Evolutionary conservation across 2,329 filamentous ascomycete species (phyloP), one percentile per base, ranked within the genome.

Genomic region (Pseudocercospora macadamiae): DNA sequence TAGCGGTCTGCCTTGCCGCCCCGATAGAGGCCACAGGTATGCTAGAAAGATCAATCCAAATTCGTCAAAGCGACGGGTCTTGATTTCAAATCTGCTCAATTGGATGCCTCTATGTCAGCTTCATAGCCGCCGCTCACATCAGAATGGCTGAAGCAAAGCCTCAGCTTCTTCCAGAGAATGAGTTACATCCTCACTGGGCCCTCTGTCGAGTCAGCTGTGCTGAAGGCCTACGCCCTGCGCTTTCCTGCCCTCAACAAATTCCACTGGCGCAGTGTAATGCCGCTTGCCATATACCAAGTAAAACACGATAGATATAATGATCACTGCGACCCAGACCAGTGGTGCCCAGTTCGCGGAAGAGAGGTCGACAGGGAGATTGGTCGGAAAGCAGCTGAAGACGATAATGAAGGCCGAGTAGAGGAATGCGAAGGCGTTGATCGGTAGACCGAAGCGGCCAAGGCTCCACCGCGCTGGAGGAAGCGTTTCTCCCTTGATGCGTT

Each of bases 371-470:
- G 70, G 69, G 8, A 71, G 55, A 3, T 62, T 66, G 4, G 61
- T 63, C 5, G 70, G 70, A 52, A 72, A 71, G 60, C 68, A 72
- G 51, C 61, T 63, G 57, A 68, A 69, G 51, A 70, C 55, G 34
- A 72, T 66, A 37, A 72, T 64, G 59, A 72, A 69, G 7, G 57
- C 64, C 44, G 66, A 67, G 44, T 68, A 70, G 19, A 66, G 34
- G 42, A 70, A 66, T 6, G 68, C 68, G 32, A 70, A 70, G 16
- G 58, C 64, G 45, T 71, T 71, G 54, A 71, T 64, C 14, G 59
- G 53, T 2, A 70, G 21, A 1, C 68, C 69, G n/a, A 47, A 65
- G 8, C 60, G 59, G 16, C 69, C 68, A 9, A 71, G 61, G 21
- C 56, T 61, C 64, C 68, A 71, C 19, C 66, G 62, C 5, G 67